Base-by-base conservation (phyloP, 78 protist species). In the Polysphondylium violaceum region DNA sequence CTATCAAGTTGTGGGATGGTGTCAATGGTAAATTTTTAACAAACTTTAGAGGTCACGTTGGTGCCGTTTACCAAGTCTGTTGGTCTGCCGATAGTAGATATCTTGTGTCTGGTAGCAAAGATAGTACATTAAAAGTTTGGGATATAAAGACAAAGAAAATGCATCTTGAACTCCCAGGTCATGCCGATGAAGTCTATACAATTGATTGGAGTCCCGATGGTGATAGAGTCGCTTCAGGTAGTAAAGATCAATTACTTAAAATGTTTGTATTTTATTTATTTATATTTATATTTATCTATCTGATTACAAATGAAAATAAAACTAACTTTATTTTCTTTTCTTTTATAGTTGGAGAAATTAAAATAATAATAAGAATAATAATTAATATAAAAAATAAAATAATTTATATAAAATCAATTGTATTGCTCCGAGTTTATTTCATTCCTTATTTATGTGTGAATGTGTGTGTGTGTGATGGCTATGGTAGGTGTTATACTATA, bases 121-220 rank as follows among this genome's bases (percentile, higher is more conserved):
- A 99, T 89, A 86, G 98, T 25, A 99, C 99, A 23, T 60, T 97
- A 33, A 98, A 98, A 92, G 81, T 95, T 55, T 96, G 97, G 98
- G 94, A 93, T 50, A 36, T 79, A 56, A 73, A 55, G 38, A 94
- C 75, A 17, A 85, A 92, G 64, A 91, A 93, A 91, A 87, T 91
- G 44, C 72, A 81, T 71, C 7, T 55, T 9, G 99, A 99, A 38
- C 93, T 99, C 31, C 99, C 99, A 8, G 99, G 99, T 29, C 99
- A 99, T 86, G 95, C 97, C 0, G 99, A 98, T 92, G 87, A 95
- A 88, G 99, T 97, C 56, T 98, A 68, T 43, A 81, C 99, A n/a
- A 96, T 97, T 8, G 99, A 99, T 88, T 99, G 99, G 99, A 63
- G 93, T 50, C 99, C 99, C 8, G 97, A 98, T 92, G 99, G 99